Evolutionary conservation across 2,329 filamentous ascomycete species (phyloP).

Genomic region (Beauveria pseudobassiana): DNA sequence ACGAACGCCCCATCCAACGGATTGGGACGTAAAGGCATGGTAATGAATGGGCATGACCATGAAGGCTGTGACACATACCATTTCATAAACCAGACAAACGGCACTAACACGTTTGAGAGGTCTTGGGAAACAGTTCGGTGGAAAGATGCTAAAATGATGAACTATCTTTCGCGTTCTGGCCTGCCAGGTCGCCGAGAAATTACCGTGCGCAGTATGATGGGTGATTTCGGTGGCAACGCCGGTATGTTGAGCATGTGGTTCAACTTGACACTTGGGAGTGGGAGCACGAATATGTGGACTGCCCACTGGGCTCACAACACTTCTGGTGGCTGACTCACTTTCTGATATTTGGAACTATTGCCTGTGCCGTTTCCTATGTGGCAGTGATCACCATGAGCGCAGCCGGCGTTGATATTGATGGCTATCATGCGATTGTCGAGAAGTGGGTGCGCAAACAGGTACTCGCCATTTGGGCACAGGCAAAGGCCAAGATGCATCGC

Average conservation of each 20-base stretch:
- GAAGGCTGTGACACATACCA: constrained; percentile 89
- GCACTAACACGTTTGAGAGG: constrained; percentile 30
- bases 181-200: constrained; percentile 72
- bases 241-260: constrained; percentile 88
- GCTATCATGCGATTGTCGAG: constrained; percentile 16
- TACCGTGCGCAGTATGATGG: constrained; percentile 98
- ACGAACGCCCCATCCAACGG: constrained; percentile 51
- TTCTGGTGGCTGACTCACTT: constrained; percentile 91
- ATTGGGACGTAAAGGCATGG: constrained; percentile 63
- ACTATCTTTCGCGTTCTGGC: constrained; percentile 33
- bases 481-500: neutral
- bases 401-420: constrained; percentile 29
- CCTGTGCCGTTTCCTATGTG: constrained; percentile 22
- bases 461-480: neutral
- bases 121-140: constrained; percentile 45
- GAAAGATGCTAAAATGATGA: constrained; percentile 33
- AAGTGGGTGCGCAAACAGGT: constrained; percentile 7
- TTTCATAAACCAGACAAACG: constrained; percentile 59
- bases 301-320: constrained; percentile 76
- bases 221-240: constrained; percentile 85
- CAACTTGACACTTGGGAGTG: constrained; percentile 65
- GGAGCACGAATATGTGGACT: constrained; percentile 73
- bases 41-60: constrained; percentile 92
- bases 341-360: constrained; percentile 47
- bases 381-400: constrained; percentile 20